Conservation (phyloP, 306 rosid genomes). For the Begonia loranthoides region DNA sequence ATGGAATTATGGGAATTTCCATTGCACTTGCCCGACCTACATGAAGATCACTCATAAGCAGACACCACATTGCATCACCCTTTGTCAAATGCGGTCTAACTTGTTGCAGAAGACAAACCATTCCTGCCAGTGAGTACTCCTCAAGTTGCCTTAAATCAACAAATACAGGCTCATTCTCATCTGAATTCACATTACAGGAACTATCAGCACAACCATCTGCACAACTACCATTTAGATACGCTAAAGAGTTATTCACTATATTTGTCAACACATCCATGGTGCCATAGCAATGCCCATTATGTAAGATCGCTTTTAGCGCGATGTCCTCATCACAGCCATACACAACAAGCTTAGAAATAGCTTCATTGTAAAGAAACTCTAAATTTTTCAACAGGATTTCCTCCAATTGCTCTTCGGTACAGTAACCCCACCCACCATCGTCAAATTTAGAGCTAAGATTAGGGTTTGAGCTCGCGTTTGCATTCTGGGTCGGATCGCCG, state of each 20-base stretch:
- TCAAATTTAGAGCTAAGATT: slow-evolving; percentile 29
- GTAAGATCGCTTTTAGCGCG: slow-evolving; percentile 51
- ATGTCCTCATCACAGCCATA: slow-evolving; percentile 69
- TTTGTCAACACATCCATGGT: slow-evolving; percentile 70
- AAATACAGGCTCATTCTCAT: slow-evolving; percentile 52
- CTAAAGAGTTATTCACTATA: slow-evolving; percentile 60
- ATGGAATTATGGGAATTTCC: slow-evolving; percentile 58
- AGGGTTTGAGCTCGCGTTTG: slow-evolving; percentile 14
- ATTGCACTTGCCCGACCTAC: slow-evolving; percentile 67
- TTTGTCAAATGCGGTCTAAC: slow-evolving; percentile 71
- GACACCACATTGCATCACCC: slow-evolving; percentile 95
- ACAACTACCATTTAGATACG: slow-evolving; percentile 40
- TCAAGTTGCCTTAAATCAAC: slow-evolving; percentile 73
- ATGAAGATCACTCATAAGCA: slow-evolving; percentile 94
- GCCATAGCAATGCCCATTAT: slow-evolving; percentile 81
- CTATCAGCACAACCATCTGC: slow-evolving; percentile 7
- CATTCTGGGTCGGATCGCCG: slow-evolving; percentile 23
- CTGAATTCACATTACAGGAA: slow-evolving; percentile 23
- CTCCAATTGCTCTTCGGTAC: slow-evolving; percentile 91
- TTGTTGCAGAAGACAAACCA: slow-evolving; percentile 80
- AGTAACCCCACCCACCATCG: slow-evolving; percentile 73
- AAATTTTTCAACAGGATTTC: slow-evolving; percentile 62
- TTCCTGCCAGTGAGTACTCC: slow-evolving; percentile 69
- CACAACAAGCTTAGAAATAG: slow-evolving; percentile 63
- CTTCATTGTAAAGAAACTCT: slow-evolving; percentile 51